phyloP scores from a whole-genome alignment of 2,329 filamentous ascomycete species.

The Camillea tinctor region DNA sequence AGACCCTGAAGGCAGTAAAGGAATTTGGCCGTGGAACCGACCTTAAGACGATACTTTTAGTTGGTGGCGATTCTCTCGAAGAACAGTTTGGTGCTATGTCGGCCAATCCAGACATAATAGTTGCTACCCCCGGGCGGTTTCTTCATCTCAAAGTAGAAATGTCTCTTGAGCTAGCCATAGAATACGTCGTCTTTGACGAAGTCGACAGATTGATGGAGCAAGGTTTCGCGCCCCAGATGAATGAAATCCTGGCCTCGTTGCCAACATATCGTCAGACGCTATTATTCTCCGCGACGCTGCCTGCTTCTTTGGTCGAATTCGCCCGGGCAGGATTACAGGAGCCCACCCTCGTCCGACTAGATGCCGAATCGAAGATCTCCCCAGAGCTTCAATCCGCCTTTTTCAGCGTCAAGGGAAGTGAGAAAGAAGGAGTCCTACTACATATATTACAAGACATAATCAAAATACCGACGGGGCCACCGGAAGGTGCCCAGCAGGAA shows the following conservation, averaged over 20 bases:
- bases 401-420: conserved; percentile 86
- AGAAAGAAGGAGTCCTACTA: conserved; percentile 90
- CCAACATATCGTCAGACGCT: conserved; percentile 84
- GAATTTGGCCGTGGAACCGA: conserved; percentile 90
- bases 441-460: conserved; percentile 91
- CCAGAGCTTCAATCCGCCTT: conserved; percentile 95
- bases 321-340: conserved; percentile 91
- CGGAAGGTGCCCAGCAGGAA: conserved; percentile 47
- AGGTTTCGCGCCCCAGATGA: conserved; percentile 92
- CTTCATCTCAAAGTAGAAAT: conserved; percentile 97
- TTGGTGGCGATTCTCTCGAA: conserved; percentile 76
- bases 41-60: conserved; percentile 79
- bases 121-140: conserved; percentile 94
- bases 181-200: conserved; percentile 96
- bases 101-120: conserved; percentile 93
- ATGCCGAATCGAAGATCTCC: conserved; percentile 93
- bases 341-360: conserved; percentile 82
- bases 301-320: conserved; percentile 93
- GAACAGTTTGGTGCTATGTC: conserved; percentile 94
- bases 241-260: conserved; percentile 87
- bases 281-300: conserved; percentile 92
- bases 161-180: conserved; percentile 82
- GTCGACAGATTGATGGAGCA: conserved; percentile 97
- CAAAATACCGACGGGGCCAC: conserved; percentile 75
- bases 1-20: conserved; percentile 95